Conservation (phyloP, 2,329 filamentous ascomycete species). For the Thelonectria olida region DNA sequence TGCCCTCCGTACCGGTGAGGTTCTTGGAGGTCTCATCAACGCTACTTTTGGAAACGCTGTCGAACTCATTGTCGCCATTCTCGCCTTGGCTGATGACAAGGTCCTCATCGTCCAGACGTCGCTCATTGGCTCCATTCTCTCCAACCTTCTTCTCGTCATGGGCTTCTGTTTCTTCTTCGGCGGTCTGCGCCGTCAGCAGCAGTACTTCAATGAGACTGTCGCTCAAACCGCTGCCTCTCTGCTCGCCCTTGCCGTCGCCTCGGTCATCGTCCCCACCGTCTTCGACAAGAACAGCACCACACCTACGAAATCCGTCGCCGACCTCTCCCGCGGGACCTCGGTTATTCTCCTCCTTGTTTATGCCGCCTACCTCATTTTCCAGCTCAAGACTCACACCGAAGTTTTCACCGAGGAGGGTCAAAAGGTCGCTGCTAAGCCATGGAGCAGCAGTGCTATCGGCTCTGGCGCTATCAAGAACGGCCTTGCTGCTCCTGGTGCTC, state of each 20-base stretch:
- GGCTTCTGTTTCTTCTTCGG: constrained; percentile 95
- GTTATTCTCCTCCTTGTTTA: constrained; percentile 89
- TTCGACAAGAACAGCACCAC: constrained; percentile 68
- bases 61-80: constrained; percentile 87
- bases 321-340: constrained; percentile 76
- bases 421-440: constrained; percentile 74
- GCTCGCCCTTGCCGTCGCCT: constrained; percentile 80
- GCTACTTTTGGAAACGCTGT: constrained; percentile 94
- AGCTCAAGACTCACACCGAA: constrained; percentile 82
- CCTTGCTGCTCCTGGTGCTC: constrained; percentile 50
- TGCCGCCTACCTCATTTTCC: constrained; percentile 85
- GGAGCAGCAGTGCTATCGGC: constrained; percentile 43
- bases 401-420: constrained; percentile 84
- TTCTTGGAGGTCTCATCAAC: constrained; percentile 87
- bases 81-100: constrained; percentile 78
- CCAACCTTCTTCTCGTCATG: constrained; percentile 87
- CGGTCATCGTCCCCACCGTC: constrained; percentile 89
- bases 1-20: constrained; percentile 82
- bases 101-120: constrained; percentile 92
- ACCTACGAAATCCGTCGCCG: constrained; percentile 60
- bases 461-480: constrained; percentile 50
- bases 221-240: constrained; percentile 89
- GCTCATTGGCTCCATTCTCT: constrained; percentile 89
- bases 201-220: constrained; percentile 91
- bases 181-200: constrained; percentile 79